Percentiles rank a stretch among this genome's conserved stretches.
Evolutionary conservation across 2,329 filamentous ascomycete species (phyloP).

Genomic region (Beauveria rudraprayagi): DNA sequence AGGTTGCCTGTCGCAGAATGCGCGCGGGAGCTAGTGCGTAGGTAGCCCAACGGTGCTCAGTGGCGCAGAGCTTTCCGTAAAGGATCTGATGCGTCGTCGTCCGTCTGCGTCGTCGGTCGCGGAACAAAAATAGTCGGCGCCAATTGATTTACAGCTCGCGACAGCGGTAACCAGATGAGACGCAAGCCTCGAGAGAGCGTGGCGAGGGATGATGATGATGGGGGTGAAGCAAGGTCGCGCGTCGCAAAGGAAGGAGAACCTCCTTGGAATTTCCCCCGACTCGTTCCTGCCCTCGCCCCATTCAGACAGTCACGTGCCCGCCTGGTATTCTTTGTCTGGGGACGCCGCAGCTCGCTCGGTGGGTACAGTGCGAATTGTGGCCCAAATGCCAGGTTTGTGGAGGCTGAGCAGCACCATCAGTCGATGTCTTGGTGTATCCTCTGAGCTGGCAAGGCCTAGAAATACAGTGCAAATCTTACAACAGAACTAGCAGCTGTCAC

Average conservation of each 20-base stretch:
- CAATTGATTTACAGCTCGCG: neutral
- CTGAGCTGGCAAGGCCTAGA: neutral
- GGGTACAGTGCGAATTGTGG: neutral
- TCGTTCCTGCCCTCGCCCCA: neutral
- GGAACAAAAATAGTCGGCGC: neutral
- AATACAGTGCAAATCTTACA: neutral
- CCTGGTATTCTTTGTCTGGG: neutral
- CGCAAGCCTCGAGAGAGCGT: neutral
- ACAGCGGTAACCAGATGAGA: neutral
- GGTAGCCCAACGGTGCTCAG: neutral
- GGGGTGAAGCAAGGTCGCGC: constrained; percentile 2
- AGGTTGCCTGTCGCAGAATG: neutral
- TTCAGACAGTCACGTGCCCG: neutral
- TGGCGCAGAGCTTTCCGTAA: neutral
- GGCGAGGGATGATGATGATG: constrained; percentile 5
- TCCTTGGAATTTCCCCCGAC: neutral
- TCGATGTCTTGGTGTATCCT: neutral
- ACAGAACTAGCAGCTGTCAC: neutral
- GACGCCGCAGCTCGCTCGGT: neutral
- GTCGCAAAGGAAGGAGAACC: neutral
- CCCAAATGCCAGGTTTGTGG: neutral
- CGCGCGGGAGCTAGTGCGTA: neutral
- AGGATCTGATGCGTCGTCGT: neutral
- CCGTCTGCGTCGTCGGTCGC: constrained; percentile 1
- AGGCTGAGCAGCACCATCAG: neutral